phyloP scores from a whole-genome alignment of 306 rosid species.

The Lathyrus oleraceus region DNA sequence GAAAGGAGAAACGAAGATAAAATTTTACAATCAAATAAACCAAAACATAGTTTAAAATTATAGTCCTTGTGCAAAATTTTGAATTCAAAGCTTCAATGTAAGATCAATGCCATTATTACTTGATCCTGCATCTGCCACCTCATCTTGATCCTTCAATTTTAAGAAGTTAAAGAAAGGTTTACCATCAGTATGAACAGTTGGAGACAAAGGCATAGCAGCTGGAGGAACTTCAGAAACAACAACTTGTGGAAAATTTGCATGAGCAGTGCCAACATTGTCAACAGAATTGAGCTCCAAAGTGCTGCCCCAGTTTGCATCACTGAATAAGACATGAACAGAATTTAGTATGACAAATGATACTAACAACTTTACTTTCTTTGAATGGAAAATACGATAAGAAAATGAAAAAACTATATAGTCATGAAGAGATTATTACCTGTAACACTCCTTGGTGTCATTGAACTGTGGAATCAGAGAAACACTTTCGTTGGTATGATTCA shows the following conservation, averaged over 20 bases:
- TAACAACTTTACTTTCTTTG: too few relatives aligned
- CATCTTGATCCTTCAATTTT: constrained; percentile 30
- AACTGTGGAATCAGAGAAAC: constrained; percentile 27
- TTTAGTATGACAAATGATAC: neutral
- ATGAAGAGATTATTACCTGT: constrained; percentile 34
- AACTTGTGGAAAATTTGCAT: constrained; percentile 35
- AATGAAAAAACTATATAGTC: neutral
- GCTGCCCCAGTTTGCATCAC: constrained; percentile 43
- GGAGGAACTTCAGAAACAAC: constrained; percentile 32
- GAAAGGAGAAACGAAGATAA: too few relatives aligned
- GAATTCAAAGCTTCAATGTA: constrained; percentile 48
- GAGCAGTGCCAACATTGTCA: constrained; percentile 12
- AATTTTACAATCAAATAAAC: too few relatives aligned
- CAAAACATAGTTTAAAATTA: too few relatives aligned
- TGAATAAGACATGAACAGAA: constrained; percentile 8
- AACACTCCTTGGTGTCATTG: constrained; percentile 25
- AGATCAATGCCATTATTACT: constrained; percentile 47
- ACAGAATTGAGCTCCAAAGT: constrained; percentile 39
- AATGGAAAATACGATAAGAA: too few relatives aligned
- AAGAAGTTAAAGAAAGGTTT: constrained; percentile 44
- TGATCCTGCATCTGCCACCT: constrained; percentile 23
- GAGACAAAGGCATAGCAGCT: constrained; percentile 35
- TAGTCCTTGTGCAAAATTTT: too few relatives aligned
- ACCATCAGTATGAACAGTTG: constrained; percentile 22
- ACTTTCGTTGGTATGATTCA: too few relatives aligned